These are phyloP conservation scores for Actinomucor elegans DNA, from an alignment of 371 early-diverging fungal genomes.

Conservation along the genomic window DNA sequence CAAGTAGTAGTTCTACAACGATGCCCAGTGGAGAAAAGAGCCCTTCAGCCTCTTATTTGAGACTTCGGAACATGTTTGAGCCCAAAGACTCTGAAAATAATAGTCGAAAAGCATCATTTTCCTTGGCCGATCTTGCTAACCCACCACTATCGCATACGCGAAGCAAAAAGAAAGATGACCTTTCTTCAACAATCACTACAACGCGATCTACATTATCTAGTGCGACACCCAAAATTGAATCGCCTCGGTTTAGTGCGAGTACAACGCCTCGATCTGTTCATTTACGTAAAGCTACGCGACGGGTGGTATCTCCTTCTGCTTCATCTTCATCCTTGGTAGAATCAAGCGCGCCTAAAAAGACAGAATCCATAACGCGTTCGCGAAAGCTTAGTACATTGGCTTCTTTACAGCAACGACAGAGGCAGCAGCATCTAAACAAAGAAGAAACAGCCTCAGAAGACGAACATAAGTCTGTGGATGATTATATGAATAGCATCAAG, in stretches of 20 bases:
- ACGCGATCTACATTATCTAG: constrained; percentile 24
- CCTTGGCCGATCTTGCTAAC: constrained; percentile 15
- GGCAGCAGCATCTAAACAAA: neutral
- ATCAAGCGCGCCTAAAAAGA: too few species aligned
- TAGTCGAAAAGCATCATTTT: neutral
- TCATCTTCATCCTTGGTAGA: neutral
- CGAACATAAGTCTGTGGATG: constrained; percentile 9
- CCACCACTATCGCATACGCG: constrained; percentile 3
- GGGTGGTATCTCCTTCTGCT: neutral
- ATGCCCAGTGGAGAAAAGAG: constrained; percentile 6
- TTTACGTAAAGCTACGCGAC: constrained; percentile 19
- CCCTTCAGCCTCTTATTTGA: constrained; percentile 22
- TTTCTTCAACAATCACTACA: constrained; percentile 1
- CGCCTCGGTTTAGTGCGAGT: constrained; percentile 29
- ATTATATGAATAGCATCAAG: constrained; percentile 16
- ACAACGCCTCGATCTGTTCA: constrained; percentile 18
- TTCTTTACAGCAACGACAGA: constrained; percentile 13
- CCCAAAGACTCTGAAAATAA: neutral
- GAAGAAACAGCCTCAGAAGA: neutral
- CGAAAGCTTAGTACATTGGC: constrained; percentile 12
- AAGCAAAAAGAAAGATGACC: neutral
- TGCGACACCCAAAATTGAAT: constrained; percentile 32
- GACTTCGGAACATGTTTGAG: constrained; percentile 26
- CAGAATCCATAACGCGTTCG: neutral
- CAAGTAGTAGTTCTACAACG: neutral